A percentile compares a stretch with the other conserved stretches of the same genome.
Evolutionary conservation across 331 rosid genomes (phyloP).

Genomic region (Quercus phellos): DNA sequence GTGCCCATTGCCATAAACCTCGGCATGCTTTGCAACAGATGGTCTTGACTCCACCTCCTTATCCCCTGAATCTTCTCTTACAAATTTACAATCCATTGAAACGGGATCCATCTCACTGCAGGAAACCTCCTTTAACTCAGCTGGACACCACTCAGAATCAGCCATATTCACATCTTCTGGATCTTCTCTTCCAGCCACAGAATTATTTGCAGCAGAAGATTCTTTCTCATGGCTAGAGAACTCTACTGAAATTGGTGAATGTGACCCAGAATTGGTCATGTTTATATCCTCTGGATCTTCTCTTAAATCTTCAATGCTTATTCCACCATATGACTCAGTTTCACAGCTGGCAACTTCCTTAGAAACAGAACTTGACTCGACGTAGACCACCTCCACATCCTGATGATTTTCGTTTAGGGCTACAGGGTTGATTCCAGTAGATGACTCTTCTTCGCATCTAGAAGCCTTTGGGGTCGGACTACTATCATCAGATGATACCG

Average conservation of each 20-base stretch:
- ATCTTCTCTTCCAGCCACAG: constrained; percentile 1
- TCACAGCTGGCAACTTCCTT: constrained; percentile 25
- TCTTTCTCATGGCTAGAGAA: constrained; percentile 16
- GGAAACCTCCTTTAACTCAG: constrained; percentile 30
- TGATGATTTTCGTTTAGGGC: constrained; percentile 25
- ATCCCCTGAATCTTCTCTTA: constrained; percentile 29
- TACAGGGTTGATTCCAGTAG: constrained; percentile 23
- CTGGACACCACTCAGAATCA: constrained; percentile 20
- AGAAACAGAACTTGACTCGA: constrained; percentile 21
- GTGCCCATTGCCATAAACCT: constrained; percentile 38
- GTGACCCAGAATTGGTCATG: neutral
- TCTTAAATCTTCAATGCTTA: constrained; percentile 20
- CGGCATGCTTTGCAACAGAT: constrained; percentile 6
- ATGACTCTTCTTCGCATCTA: constrained; percentile 22
- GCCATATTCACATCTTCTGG: constrained; percentile 16
- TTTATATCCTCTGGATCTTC: constrained; percentile 15
- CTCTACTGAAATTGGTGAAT: constrained; percentile 20
- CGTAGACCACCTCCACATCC: constrained; percentile 22
- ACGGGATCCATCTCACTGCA: constrained; percentile 15
- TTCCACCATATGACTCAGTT: constrained; percentile 21
- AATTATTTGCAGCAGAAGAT: neutral
- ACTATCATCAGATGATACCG: constrained; percentile 26
- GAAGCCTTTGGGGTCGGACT: constrained; percentile 28
- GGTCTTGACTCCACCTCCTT: constrained; percentile 27
- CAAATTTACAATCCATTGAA: constrained; percentile 14